These are phyloP conservation scores for Trichophyton benhamiae DNA, from an alignment of 2,329 filamentous ascomycete species.

Conservation along the genomic window DNA sequence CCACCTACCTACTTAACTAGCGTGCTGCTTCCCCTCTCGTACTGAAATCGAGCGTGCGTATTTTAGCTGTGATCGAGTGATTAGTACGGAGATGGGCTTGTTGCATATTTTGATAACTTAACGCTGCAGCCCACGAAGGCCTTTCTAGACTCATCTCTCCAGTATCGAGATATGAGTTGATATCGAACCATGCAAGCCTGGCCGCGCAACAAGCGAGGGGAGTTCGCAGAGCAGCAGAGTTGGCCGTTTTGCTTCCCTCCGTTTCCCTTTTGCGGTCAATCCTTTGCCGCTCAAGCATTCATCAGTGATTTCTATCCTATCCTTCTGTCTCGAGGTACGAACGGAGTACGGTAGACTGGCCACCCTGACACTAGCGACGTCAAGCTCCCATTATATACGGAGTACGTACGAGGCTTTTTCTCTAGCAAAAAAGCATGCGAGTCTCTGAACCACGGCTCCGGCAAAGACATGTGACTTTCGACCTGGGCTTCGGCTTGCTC, in stretches of 20 bases:
- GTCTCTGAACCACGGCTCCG: no score
- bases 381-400: no score
- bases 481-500: not conserved
- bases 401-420: no score
- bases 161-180: not conserved
- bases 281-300: no score
- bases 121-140: not conserved
- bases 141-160: not conserved
- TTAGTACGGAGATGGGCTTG: not conserved
- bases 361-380: no score
- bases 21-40: not conserved
- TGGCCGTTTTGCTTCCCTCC: no score
- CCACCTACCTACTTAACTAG: no score
- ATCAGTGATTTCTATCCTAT: no score
- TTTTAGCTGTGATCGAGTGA: not conserved
- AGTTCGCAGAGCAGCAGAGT: not conserved
- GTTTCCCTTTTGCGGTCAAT: no score
- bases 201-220: not conserved
- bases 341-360: no score
- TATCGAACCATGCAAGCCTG: not conserved
- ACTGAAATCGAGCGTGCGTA: not conserved
- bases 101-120: not conserved
- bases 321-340: no score
- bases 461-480: not conserved
- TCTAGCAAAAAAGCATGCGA: no score